Evolutionary conservation across 163 green algal species (phyloP), one percentile per base, ranked within the genome.

Genomic region (Volvox carteri): DNA sequence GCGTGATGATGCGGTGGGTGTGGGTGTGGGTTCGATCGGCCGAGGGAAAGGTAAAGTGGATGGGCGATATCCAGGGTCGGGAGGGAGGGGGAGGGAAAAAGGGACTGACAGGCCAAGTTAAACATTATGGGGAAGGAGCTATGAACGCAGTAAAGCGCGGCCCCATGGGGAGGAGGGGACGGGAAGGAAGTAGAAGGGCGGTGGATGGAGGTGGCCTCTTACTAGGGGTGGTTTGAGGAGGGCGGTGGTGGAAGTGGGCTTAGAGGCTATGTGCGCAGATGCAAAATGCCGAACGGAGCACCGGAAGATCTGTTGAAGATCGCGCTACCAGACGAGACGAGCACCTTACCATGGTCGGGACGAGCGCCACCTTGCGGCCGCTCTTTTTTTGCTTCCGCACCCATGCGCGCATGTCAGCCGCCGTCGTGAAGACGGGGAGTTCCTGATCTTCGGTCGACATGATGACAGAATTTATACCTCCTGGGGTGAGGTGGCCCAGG

Each of bases 341-440:
- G 41, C 41, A 16, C 35, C 86, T 78, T 75, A 98, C 97, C 97
- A 99, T 99, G 0, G 97, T 99, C 0, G 97, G 97, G 35, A 99
- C 97, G 18, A 99, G 95, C 0, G 90, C 97, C 1, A 99, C 89
- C 2, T 46, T 93, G n/a, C 95, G 95, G 2, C 96, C 97, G 19
- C 90, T 62, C 25, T 78, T 74, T 67, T 94, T 92, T 56, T 95
- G 90, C 44, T 94, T 62, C 0, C 97, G 79, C 1, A 92, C 95
- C 60, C 93, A 98, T 0, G 79, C 62, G 4, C 96, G 94, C 92
- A 99, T 97, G 11, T 94, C 94, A 0, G 78, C 89, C 58, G 91
- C 91, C 16, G 37, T 83, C 33, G 85, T 93, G 67, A 94, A 84
- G 21, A 94, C 91, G 7, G 89, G 89, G 1, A 90, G 44, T 12